Base-by-base conservation (phyloP, 176 grass and related monocot genomes). In the Urochloa ruziziensis region DNA sequence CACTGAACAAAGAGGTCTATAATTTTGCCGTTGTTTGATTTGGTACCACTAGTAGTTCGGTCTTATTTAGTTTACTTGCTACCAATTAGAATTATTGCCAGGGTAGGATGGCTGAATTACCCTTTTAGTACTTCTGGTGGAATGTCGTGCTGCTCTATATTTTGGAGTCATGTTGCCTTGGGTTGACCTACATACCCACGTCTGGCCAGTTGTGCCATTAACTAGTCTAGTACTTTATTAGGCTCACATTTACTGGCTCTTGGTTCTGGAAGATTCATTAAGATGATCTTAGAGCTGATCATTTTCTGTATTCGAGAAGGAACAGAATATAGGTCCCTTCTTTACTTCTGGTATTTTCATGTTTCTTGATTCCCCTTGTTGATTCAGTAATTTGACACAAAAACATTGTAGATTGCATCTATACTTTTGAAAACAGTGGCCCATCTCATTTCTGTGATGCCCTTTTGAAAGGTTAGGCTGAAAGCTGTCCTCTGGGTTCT, bases 1-100 rank as follows among this genome's bases (percentile, higher is more conserved):
- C 48, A 86, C 89, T 2, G 89, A 88, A 81, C 91, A 90, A 72
- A 75, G 37, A 86, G 94, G 94, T 94, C 40, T 46, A 15, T 67
- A 4, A 36, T 44, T 63, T 66, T 70, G 5, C 5, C 29, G 4
- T 44, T 51, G 34, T 15, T 49, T 36, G 13, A 18, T 62, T 70
- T 62, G 17, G 11, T 59, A 70, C 54, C 24, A 11, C n/a, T 10
- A 25, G 12, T 28, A 17, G 36, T 59, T 48, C 27, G 36, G 28
- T 73, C 76, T 71, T 65, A 47, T 46, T 79, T 35, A 62, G 19
- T 75, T 23, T 14, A 57, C 48, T 65, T 56, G 21, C 52, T 56
- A 56, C 21, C 44, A 44, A 10, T 75, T 81, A 37, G 60, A 75
- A 36, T 48, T 57, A 17, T 81, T 66, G 60, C 23, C 1, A 46